Conservation (phyloP, 305 asterid genomes). For the Fraxinus sp. region DNA sequence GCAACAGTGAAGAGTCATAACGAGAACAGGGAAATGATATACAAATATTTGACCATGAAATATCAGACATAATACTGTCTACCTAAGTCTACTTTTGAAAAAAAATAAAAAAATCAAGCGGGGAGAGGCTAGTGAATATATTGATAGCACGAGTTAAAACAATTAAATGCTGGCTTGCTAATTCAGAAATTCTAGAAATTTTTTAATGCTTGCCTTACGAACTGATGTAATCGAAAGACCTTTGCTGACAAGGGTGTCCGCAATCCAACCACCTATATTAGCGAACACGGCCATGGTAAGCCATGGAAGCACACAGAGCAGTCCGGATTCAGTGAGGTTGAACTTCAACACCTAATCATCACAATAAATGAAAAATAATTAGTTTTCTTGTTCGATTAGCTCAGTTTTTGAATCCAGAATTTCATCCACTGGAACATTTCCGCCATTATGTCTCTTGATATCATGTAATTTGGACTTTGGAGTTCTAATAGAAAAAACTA, state of each 20-base stretch:
- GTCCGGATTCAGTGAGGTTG: conserved; percentile 61
- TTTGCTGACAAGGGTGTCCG: conserved; percentile 54
- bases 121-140: not conserved
- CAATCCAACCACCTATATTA: conserved; percentile 62
- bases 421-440: not conserved
- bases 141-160: conserved; percentile 6
- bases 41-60: conserved; percentile 2
- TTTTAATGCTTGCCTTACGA: conserved; percentile 60
- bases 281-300: conserved; percentile 58
- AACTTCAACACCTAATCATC: conserved; percentile 51
- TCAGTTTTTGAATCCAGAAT: not conserved
- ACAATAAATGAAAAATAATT: not conserved
- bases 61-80: conserved; percentile 6
- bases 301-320: conserved; percentile 57
- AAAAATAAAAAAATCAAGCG: not conserved
- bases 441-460: not conserved
- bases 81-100: not conserved
- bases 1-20: conserved; percentile 9
- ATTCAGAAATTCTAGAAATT: conserved; percentile 5
- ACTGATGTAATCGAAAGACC: conserved; percentile 61
- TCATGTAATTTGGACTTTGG: not conserved
- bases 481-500: not conserved
- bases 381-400: not conserved
- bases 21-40: not conserved
- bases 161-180: conserved; percentile 8